Conservation (phyloP, 306 rosid genomes). For the Trifolium fragiferum region DNA sequence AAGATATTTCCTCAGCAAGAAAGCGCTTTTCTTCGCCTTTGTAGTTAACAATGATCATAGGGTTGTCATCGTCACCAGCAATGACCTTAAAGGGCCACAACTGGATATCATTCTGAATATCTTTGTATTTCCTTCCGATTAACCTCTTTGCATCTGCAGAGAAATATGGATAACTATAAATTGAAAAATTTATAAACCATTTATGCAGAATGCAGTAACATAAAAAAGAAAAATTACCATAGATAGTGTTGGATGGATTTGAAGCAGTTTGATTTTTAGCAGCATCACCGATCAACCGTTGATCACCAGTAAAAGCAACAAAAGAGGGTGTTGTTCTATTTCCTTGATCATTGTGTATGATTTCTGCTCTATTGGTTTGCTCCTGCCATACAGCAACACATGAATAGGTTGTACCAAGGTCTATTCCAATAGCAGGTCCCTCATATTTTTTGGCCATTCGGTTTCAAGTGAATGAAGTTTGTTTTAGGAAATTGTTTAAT, state of each 20-base stretch:
- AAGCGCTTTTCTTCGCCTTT: not conserved
- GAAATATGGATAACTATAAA: not conserved
- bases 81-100: not conserved
- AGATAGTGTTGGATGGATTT: not conserved
- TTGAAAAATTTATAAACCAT: too few species aligned
- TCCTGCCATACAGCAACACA: not conserved
- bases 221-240: not conserved
- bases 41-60: not conserved
- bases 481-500: too few species aligned
- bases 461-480: not conserved
- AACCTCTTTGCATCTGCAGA: not conserved
- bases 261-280: not conserved
- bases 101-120: not conserved
- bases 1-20: conserved; percentile 38
- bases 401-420: not conserved
- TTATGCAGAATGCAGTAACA: too few species aligned
- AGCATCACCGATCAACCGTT: not conserved
- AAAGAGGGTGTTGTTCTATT: not conserved
- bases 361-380: not conserved
- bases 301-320: not conserved
- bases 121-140: not conserved
- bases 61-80: not conserved
- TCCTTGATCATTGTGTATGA: not conserved
- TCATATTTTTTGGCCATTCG: not conserved
- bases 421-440: not conserved